Evolutionary conservation across 768 basidiomycete genomes (phyloP).

Genomic region (Lentinus brumalis): DNA sequence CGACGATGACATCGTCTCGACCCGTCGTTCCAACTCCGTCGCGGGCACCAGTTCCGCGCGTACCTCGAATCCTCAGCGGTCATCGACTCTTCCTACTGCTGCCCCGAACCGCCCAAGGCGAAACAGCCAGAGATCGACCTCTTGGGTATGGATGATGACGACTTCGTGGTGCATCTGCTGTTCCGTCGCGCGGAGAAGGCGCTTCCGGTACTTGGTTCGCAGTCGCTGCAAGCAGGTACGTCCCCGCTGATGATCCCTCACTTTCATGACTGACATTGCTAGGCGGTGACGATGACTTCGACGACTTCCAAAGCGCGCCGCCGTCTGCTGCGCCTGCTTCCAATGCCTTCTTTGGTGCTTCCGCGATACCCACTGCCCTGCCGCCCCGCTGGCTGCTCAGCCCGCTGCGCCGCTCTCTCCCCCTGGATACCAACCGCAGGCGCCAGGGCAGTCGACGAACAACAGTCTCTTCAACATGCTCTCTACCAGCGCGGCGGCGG

Average conservation of each 20-base stretch:
- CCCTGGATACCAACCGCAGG: conserved; percentile 10
- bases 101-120: conserved; percentile 38
- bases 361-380: background rate
- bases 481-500: background rate
- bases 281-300: conserved; percentile 75
- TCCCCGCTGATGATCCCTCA: background rate
- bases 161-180: conserved; percentile 33
- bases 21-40: conserved; percentile 42
- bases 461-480: conserved; percentile 19
- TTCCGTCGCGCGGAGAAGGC: conserved; percentile 48
- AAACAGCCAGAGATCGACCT: conserved; percentile 63
- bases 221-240: conserved; percentile 19
- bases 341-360: conserved; percentile 3
- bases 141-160: conserved; percentile 77
- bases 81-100: conserved; percentile 37
- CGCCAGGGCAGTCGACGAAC: conserved; percentile 6
- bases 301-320: conserved; percentile 82
- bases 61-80: conserved; percentile 38
- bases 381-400: background rate
- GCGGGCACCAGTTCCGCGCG: conserved; percentile 34
- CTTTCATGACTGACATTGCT: background rate
- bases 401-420: background rate
- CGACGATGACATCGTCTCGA: conserved; percentile 66
- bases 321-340: conserved; percentile 29
- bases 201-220: conserved; percentile 45